Percentiles rank a stretch among this genome's conserved stretches.
phyloP scores from a whole-genome alignment of 176 grass and related monocot genomes.

The Eremochloa ophiuroides region DNA sequence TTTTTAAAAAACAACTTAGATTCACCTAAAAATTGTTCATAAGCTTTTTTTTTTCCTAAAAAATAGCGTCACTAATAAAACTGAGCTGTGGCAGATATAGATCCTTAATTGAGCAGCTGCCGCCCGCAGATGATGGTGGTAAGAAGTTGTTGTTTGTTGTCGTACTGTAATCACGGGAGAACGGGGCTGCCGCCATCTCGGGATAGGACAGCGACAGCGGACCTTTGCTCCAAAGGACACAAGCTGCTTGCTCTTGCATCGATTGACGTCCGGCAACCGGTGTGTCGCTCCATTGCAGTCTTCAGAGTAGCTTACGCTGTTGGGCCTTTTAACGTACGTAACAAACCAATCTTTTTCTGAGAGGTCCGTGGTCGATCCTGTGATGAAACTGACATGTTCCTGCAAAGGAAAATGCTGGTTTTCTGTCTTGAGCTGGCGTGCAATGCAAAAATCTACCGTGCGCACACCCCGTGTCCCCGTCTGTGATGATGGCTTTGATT shows the following conservation, averaged over 20 bases:
- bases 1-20: too few species aligned
- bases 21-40: too few species aligned
- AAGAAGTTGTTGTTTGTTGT: not conserved
- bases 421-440: not conserved
- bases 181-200: not conserved
- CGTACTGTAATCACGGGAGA: not conserved
- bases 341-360: not conserved
- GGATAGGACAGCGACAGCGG: conserved; percentile 8
- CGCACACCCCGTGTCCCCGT: too few species aligned
- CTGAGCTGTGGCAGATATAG: too few species aligned
- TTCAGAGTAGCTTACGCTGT: not conserved
- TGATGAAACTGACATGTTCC: not conserved
- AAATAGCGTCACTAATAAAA: too few species aligned
- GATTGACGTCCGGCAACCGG: not conserved
- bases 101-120: not conserved
- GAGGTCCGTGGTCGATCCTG: not conserved
- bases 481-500: too few species aligned
- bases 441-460: not conserved
- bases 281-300: not conserved
- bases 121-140: not conserved
- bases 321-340: not conserved
- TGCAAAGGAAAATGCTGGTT: not conserved
- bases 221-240: not conserved
- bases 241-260: not conserved
- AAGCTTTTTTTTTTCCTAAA: too few species aligned